Evolutionary conservation across 2,329 filamentous ascomycete genomes (phyloP).

Genomic region (Penicillium hordei): DNA sequence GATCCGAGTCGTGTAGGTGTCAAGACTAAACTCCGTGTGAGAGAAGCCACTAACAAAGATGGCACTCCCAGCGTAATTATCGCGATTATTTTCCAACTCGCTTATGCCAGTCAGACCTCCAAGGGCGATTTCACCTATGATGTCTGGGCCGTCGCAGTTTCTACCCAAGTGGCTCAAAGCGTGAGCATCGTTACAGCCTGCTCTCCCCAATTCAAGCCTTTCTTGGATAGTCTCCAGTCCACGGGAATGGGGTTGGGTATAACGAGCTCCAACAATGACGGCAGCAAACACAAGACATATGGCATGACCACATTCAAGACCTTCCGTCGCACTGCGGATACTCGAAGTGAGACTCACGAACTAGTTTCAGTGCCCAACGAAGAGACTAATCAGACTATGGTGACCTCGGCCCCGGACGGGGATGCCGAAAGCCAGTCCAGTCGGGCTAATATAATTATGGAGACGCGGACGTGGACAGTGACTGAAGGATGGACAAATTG

Average conservation of each 20-base stretch:
- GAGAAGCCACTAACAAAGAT: neutral
- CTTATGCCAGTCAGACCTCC: constrained; percentile 15
- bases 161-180: constrained; percentile 20
- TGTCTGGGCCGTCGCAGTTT: constrained; percentile 22
- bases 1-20: constrained; percentile 26
- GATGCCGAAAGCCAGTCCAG: constrained; percentile 30
- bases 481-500: constrained; percentile 13
- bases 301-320: constrained; percentile 12
- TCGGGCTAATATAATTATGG: constrained; percentile 28
- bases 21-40: neutral
- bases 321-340: constrained; percentile 8
- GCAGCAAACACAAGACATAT: constrained; percentile 18
- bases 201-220: constrained; percentile 33
- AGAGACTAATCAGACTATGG: constrained; percentile 14
- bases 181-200: constrained; percentile 34
- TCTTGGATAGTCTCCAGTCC: constrained; percentile 32
- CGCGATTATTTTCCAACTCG: constrained; percentile 26
- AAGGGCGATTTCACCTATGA: constrained; percentile 22
- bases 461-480: constrained; percentile 27
- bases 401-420: constrained; percentile 18
- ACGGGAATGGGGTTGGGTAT: constrained; percentile 28
- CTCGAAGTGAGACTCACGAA: constrained; percentile 18
- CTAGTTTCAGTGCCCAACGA: constrained; percentile 12
- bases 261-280: constrained; percentile 13
- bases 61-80: constrained; percentile 21